Percentiles rank a stretch among this genome's conserved stretches.
Evolutionary conservation across 2,329 filamentous ascomycete genomes (phyloP).

Genomic region (Hymenotorrendiella dingleyae): DNA sequence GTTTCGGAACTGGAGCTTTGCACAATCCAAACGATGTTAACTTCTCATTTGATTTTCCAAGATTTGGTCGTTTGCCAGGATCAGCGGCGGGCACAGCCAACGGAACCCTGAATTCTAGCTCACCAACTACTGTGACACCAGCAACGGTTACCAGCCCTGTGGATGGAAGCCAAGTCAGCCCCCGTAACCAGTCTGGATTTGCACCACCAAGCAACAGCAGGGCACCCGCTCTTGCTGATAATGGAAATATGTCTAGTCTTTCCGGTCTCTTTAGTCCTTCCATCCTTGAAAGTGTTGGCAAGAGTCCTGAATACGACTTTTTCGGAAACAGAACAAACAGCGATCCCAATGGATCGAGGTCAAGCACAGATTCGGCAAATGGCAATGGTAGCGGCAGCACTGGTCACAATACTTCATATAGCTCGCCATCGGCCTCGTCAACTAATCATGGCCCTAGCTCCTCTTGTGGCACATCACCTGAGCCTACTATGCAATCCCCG

Average conservation of each 20-base stretch:
- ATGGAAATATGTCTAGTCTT: conserved; percentile 45
- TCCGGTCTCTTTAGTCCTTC: conserved; percentile 55
- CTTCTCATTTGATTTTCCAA: conserved; percentile 95
- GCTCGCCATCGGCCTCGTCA: conserved; percentile 59
- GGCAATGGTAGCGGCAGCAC: conserved; percentile 26
- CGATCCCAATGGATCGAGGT: conserved; percentile 40
- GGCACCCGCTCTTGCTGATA: conserved; percentile 18
- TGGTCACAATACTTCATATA: conserved; percentile 49
- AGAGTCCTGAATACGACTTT: conserved; percentile 35
- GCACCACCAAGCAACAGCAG: conserved; percentile 32
- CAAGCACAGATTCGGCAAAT: conserved; percentile 27
- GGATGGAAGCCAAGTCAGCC: conserved; percentile 22
- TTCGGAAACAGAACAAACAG: conserved; percentile 39
- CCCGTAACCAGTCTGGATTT: conserved; percentile 20
- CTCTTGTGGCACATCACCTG: conserved; percentile 72
- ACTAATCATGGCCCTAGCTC: conserved; percentile 55
- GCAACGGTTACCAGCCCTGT: conserved; percentile 17
- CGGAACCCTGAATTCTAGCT: conserved; percentile 18
- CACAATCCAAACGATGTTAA: conserved; percentile 66
- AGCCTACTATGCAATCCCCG: conserved; percentile 68
- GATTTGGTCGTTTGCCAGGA: conserved; percentile 70
- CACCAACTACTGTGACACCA: conserved; percentile 16
- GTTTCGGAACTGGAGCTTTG: conserved; percentile 43
- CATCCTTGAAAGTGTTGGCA: conserved; percentile 40
- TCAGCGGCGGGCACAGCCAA: conserved; percentile 32